Evolutionary conservation across 805 yeast genomes (phyloP).

Genomic region (Ogataea parapolymorpha): DNA sequence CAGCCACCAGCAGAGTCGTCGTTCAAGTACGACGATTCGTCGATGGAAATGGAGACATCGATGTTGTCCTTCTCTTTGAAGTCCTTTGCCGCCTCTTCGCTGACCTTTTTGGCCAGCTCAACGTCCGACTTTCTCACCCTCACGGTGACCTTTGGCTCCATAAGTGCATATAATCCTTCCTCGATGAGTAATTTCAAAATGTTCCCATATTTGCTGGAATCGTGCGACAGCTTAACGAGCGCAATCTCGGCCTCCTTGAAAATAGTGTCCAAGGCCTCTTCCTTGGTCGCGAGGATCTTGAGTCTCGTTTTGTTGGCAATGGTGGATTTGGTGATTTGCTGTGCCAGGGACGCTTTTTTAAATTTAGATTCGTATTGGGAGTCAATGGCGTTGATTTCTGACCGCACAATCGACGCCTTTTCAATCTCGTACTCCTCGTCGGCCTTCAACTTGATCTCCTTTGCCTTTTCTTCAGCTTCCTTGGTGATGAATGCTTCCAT

Average conservation of each 20-base stretch:
- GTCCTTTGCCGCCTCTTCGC: conserved; percentile 55
- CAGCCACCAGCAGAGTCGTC: conserved; percentile 83
- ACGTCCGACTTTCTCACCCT: conserved; percentile 67
- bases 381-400: conserved; percentile 88
- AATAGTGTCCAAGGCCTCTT: conserved; percentile 69
- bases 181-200: conserved; percentile 75
- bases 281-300: conserved; percentile 82
- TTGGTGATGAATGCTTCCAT: conserved; percentile 98
- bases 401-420: conserved; percentile 90
- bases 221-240: conserved; percentile 55
- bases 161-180: conserved; percentile 68
- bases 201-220: conserved; percentile 58
- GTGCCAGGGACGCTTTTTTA: conserved; percentile 89
- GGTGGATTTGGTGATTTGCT: conserved; percentile 93
- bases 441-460: conserved; percentile 91
- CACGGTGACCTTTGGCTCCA: conserved; percentile 66
- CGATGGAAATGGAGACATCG: conserved; percentile 52
- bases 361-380: conserved; percentile 71
- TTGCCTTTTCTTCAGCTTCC: conserved; percentile 98
- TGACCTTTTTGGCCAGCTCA: conserved; percentile 56
- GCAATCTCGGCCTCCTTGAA: conserved; percentile 65
- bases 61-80: conserved; percentile 62
- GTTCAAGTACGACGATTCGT: conserved; percentile 55
- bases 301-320: conserved; percentile 94
- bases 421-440: conserved; percentile 99